Conservation (phyloP, 192 early-diverging fungal genomes). For the Borealophlyctis nickersoniae region DNA sequence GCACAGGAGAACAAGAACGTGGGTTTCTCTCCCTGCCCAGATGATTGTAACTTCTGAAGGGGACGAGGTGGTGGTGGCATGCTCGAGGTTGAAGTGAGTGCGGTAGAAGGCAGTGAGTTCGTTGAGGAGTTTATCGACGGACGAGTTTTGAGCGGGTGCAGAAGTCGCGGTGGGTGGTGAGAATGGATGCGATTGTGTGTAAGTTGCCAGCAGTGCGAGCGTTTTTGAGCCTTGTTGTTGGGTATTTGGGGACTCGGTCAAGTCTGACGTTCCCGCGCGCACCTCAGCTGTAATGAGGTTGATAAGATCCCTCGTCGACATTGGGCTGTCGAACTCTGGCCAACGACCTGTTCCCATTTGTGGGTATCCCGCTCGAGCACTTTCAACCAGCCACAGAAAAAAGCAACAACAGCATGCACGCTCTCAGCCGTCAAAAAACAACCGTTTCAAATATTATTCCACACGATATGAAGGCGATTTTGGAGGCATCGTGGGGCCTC, state of each 20-base stretch:
- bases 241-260: conserved; percentile 1
- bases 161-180: background rate
- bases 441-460: too few species aligned
- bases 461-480: too few species aligned
- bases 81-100: conserved; percentile 8
- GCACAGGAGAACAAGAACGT: conserved; percentile 7
- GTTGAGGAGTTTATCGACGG: conserved; percentile 12
- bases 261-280: conserved; percentile 14
- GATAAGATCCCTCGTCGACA: conserved; percentile 46
- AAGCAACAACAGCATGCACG: too few species aligned
- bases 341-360: too few species aligned
- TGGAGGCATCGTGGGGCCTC: too few species aligned
- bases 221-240: conserved; percentile 20
- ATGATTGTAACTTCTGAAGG: background rate
- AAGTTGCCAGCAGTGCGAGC: conserved; percentile 6
- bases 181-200: conserved; percentile 15
- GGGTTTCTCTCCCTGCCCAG: conserved; percentile 8
- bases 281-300: conserved; percentile 13
- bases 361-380: too few species aligned
- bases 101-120: conserved; percentile 11
- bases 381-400: too few species aligned
- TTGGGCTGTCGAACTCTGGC: too few species aligned
- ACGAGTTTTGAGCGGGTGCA: background rate
- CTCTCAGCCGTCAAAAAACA: too few species aligned
- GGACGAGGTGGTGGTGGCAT: background rate